These are phyloP conservation scores for Podaxis sp. DNA, from an alignment of 768 basidiomycete genomes.

Conservation along the genomic window DNA sequence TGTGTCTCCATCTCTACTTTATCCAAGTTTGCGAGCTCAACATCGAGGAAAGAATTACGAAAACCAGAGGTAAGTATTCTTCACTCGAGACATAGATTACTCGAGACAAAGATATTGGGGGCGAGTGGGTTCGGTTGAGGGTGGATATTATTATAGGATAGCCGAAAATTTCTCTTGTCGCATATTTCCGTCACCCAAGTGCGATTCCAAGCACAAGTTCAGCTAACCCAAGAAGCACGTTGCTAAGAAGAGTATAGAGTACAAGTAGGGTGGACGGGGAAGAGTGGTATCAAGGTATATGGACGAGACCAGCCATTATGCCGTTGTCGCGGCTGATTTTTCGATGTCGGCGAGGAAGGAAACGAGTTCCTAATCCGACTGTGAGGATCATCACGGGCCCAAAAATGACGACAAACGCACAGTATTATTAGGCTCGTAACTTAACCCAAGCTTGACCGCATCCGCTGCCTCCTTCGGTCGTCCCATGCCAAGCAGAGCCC, in stretches of 20 bases:
- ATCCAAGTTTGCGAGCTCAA: too few relatives aligned
- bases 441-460: constrained; percentile 77
- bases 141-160: too few relatives aligned
- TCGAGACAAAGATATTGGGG: too few relatives aligned
- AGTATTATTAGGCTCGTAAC: constrained; percentile 66
- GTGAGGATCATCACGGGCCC: not conserved
- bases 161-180: not conserved
- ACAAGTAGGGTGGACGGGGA: not conserved
- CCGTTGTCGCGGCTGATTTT: not conserved
- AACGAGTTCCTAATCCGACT: constrained; percentile 28
- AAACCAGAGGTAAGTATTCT: too few relatives aligned
- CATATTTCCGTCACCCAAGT: not conserved
- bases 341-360: constrained; percentile 37
- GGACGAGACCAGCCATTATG: not conserved
- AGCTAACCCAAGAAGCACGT: not conserved
- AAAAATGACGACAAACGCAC: constrained; percentile 28
- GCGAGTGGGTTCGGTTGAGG: too few relatives aligned
- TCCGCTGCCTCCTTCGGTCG: constrained; percentile 75
- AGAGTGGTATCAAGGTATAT: constrained; percentile 3
- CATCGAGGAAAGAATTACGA: too few relatives aligned
- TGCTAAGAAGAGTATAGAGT: not conserved
- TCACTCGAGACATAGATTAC: too few relatives aligned
- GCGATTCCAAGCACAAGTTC: not conserved
- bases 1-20: too few relatives aligned
- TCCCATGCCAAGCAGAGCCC: constrained; percentile 77